A percentile compares a stretch with the other conserved stretches of the same genome.
Conservation (phyloP, 371 early-diverging fungal species). For the Saksenaea oblongispora region DNA sequence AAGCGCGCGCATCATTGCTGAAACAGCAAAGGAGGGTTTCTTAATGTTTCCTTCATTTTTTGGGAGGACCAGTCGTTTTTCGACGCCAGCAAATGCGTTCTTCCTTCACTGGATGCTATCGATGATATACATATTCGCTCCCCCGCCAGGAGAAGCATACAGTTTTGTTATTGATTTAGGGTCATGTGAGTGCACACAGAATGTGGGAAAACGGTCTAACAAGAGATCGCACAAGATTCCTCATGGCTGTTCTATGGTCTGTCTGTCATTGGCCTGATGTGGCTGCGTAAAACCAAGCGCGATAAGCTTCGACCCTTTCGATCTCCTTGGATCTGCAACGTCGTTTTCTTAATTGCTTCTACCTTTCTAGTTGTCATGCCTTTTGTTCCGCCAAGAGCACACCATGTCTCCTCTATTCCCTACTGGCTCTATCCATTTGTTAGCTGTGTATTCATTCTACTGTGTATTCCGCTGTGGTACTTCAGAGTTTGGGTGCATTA, state of each 20-base stretch:
- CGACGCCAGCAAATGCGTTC: slow-evolving; percentile 14
- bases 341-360: slow-evolving; percentile 16
- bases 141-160: slow-evolving; percentile 19
- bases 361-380: slow-evolving; percentile 13
- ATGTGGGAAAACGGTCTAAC: background rate
- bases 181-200: background rate
- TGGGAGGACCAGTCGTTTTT: slow-evolving; percentile 10
- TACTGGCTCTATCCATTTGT: slow-evolving; percentile 14
- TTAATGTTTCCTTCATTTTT: slow-evolving; percentile 12
- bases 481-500: background rate
- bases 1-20: slow-evolving; percentile 19
- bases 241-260: slow-evolving; percentile 19
- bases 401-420: slow-evolving; percentile 10
- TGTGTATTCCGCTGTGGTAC: slow-evolving; percentile 15
- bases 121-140: slow-evolving; percentile 17
- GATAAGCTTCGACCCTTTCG: slow-evolving; percentile 14
- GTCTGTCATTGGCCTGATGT: slow-evolving; percentile 19
- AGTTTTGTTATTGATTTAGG: slow-evolving; percentile 17
- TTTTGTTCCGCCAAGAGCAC: slow-evolving; percentile 13
- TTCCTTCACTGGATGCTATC: slow-evolving; percentile 14
- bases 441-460: slow-evolving; percentile 8
- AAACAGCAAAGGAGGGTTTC: slow-evolving; percentile 21
- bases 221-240: slow-evolving; percentile 1
- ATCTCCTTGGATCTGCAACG: slow-evolving; percentile 6
- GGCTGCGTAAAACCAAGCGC: slow-evolving; percentile 11